Evolutionary conservation across 2,329 filamentous ascomycete species (phyloP), one percentile per base, ranked within the genome.

Genomic region (Fusarium torulosum): DNA sequence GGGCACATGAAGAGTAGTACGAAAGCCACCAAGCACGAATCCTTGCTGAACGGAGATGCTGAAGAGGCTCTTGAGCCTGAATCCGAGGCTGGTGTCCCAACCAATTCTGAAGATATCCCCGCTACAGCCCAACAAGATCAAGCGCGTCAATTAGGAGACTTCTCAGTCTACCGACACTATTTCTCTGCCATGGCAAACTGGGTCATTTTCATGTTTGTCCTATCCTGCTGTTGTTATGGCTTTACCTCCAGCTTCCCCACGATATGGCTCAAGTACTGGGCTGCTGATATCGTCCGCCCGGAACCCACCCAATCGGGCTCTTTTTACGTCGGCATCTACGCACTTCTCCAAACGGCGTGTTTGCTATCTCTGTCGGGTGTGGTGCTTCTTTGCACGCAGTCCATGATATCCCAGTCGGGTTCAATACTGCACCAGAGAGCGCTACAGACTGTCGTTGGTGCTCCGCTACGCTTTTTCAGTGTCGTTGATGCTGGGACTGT

Each of bases 401-500:
- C 40, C 8, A 43, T 62, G 37, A 57, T 44, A 8, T 59, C 38
- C 14, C 49, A 66, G 41, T 25, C 58, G 3, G 65, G 65, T 11
- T 38, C 49, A 3, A n/a, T 4, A 7, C 37, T 68, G 1, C 62
- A 68, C 27, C 44, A 58, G 3, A 27, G 45, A 4, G 47, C 53
- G 3, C 27, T 68, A 3, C 37, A 19, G 10, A 63, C 65, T 3
- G 49, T 68, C 2, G 21, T 69, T 4, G 37, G 17, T 1, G 76
- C 76, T 1, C 69, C 76, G 4, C 57, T 78, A 35, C 66, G 71
- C 8, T 79, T 79, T 56, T 76, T 78, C 49, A 70, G 73, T 2
- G 56, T 59, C 0, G 75, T 73, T 3, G 78, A 80, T 53, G 65
- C 69, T n/a, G 78, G 79, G 0, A 55, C 73, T 7, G 75, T 77